phyloP scores from a whole-genome alignment of 768 basidiomycete species.

The Mrakia frigida region DNA sequence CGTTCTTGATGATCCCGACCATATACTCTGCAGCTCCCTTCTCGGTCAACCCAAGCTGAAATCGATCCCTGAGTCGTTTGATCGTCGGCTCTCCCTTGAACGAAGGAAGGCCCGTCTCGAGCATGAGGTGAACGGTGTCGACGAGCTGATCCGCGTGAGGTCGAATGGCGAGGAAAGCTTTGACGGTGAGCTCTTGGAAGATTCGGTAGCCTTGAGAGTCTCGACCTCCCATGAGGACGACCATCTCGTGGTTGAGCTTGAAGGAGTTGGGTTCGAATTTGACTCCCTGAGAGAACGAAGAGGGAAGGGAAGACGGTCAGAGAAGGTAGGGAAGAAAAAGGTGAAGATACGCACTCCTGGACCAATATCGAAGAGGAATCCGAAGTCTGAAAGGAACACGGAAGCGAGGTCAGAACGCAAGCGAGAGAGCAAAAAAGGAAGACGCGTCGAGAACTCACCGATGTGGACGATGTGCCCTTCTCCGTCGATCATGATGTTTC shows the following conservation, averaged over 20 bases:
- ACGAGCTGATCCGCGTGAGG: constrained; percentile 87
- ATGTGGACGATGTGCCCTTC: constrained; percentile 96
- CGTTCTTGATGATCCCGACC: constrained; percentile 80
- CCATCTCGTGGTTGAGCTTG: constrained; percentile 99
- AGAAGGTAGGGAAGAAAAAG: neutral
- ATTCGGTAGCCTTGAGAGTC: constrained; percentile 89
- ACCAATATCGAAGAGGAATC: constrained; percentile 95
- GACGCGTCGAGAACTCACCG: constrained; percentile 52
- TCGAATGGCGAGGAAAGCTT: constrained; percentile 94
- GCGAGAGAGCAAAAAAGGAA: neutral
- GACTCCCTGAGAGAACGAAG: constrained; percentile 60
- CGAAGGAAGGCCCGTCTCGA: constrained; percentile 86
- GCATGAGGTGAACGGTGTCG: constrained; percentile 84
- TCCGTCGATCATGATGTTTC: constrained; percentile 99
- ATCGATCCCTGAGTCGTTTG: constrained; percentile 76
- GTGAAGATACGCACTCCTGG: constrained; percentile 57
- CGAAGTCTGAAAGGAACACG: constrained; percentile 60
- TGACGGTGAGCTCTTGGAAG: constrained; percentile 88
- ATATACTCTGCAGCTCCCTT: constrained; percentile 90
- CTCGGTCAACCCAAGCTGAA: constrained; percentile 74
- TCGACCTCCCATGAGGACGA: constrained; percentile 91
- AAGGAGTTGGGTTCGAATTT: constrained; percentile 98
- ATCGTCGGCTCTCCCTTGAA: constrained; percentile 97
- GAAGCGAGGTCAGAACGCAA: constrained; percentile 16
- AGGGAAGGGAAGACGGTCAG: constrained; percentile 9